These are phyloP conservation scores for Hypomyces perniciosus DNA, from an alignment of 2,329 filamentous ascomycete species.

Conservation along the genomic window DNA sequence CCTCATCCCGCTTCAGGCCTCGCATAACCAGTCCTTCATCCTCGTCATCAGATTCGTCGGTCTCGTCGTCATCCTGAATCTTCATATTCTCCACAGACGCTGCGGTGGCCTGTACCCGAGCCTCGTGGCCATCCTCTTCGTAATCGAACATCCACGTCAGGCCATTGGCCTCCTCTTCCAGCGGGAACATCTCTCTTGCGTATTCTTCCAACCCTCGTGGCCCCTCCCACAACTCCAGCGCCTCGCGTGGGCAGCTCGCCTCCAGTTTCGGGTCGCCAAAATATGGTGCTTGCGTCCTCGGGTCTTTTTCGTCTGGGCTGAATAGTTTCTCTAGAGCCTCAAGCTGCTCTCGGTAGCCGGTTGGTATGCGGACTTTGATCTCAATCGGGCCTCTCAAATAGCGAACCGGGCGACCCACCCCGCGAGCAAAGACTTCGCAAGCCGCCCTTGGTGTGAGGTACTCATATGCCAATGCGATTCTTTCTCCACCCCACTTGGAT, in stretches of 20 bases:
- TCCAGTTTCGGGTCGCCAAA: constrained; percentile 55
- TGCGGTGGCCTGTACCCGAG: constrained; percentile 29
- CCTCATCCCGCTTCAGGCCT: constrained; percentile 50
- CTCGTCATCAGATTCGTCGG: constrained; percentile 43
- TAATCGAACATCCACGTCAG: constrained; percentile 80
- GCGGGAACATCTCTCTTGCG: constrained; percentile 84
- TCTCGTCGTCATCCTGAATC: constrained; percentile 36
- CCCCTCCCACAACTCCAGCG: constrained; percentile 83
- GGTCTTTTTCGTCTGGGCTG: constrained; percentile 43
- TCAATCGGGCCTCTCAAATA: constrained; percentile 78
- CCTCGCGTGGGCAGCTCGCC: constrained; percentile 63
- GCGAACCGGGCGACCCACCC: constrained; percentile 68
- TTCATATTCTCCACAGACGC: constrained; percentile 33
- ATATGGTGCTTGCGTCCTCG: constrained; percentile 55
- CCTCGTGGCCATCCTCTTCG: constrained; percentile 35
- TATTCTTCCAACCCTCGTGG: constrained; percentile 90
- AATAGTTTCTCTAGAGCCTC: constrained; percentile 61
- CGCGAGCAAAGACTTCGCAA: constrained; percentile 72
- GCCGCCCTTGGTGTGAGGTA: constrained; percentile 78
- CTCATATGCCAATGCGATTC: constrained; percentile 87
- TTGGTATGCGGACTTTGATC: constrained; percentile 77
- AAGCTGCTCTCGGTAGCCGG: constrained; percentile 84
- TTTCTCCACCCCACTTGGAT: constrained; percentile 69
- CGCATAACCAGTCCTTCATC: constrained; percentile 55
- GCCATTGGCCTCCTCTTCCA: constrained; percentile 92